Conservation (phyloP, 108 stramenopile genomes). For the Parmales sp. region DNA sequence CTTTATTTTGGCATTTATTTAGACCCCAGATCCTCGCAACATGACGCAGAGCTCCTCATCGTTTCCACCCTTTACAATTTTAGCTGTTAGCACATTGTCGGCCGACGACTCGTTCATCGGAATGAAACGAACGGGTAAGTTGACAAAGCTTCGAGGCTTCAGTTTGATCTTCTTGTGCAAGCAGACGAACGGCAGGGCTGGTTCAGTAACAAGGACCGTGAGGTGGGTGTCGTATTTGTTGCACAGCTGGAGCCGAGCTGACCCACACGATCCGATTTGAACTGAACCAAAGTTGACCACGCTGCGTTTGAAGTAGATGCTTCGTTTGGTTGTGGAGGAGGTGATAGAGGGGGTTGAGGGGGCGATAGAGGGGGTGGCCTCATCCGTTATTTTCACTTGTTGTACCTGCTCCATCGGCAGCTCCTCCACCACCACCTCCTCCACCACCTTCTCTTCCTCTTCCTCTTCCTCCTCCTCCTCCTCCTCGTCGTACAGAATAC, state of each 20-base stretch:
- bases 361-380: background rate
- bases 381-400: background rate
- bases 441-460: background rate
- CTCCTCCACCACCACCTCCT: background rate
- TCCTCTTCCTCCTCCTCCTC: background rate
- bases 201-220: background rate
- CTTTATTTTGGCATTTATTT: no score
- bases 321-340: background rate
- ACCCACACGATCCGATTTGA: background rate
- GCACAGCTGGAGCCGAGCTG: background rate
- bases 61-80: no score
- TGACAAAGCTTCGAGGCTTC: background rate
- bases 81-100: background rate
- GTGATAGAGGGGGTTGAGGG: background rate
- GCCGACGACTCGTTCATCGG: background rate
- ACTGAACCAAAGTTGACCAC: background rate
- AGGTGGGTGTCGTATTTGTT: background rate
- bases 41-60: no score
- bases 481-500: background rate
- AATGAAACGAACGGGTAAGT: background rate
- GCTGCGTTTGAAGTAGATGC: background rate
- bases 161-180: constrained; percentile 1
- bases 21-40: no score
- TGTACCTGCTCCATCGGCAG: background rate
- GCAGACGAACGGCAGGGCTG: background rate